Base-by-base conservation (phyloP, 148 eudicot species). In the Camellia lanceoleosa region DNA sequence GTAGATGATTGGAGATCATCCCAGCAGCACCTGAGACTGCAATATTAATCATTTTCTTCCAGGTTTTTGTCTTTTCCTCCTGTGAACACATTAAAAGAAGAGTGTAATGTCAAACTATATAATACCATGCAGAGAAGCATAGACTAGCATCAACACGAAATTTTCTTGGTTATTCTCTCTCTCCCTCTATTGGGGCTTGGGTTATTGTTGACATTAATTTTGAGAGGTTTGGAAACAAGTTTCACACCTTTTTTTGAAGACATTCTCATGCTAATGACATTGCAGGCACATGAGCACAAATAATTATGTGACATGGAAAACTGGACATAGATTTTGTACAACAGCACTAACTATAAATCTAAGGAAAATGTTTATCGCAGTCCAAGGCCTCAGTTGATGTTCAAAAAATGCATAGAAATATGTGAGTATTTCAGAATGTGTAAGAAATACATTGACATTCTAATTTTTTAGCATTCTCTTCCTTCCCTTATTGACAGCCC, bases 1-100 rank as follows among this genome's bases (percentile, higher is more conserved):
- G 88, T 19, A 96, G 89, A 86, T 96, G 99, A 82, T 96, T 96
- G 11, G 99, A 89, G 70, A 96, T 96, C 92, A 91, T 96, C 75
- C 98, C 99, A 60, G 99, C 98, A 79, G 99, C 99, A 86, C 99
- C 99, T 20, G 99, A 96, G 67, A 96, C 97, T 52, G 97, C 95
- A 76, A 96, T 74, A 5, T 89, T 96, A 51, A 92, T 88, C 85
- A 91, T 15, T 80, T 93, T 96, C 80, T 93, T 96, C 99, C 99
- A 96, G 12, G 94, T 64, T 77, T 81, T 90, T 19, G 95, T 92
- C 86, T 92, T 89, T 52, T 92, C 98, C 79, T 93, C 99, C 99
- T 96, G 89, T 15, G 56, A 73, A 47, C 18, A 76, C 38, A 81
- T 65, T 60, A 43, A 64, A 68, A 65, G 4, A 80, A 23, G 58